Base-by-base conservation (phyloP, 2,329 filamentous ascomycete genomes). In the Phialocephala subalpina region DNA sequence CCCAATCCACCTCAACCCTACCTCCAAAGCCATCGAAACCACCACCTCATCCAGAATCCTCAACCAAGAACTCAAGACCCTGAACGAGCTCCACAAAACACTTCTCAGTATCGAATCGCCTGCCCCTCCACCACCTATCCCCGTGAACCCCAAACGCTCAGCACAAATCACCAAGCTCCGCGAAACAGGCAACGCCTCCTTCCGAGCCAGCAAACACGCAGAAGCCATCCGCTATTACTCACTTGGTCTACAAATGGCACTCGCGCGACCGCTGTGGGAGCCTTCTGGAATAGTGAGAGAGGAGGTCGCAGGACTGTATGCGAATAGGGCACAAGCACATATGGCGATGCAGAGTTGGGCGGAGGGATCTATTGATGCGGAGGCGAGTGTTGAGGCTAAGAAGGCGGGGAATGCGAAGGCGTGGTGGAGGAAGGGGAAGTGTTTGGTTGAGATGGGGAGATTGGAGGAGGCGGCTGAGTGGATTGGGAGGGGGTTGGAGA, bases 141-240 rank as follows among this genome's bases (percentile, higher is more conserved):
- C 94, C 66, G 90, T 97, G 68, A 97, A 97, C 83, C 94, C 93
- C 60, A 97, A 97, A 82, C 93, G 95, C 76, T 90, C 87, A 71
- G 93, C 92, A 40, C 89, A 94, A 77, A 92, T 99, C 80, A 88
- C 85, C 80, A 98, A 98, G 82, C 89, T 98, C 71, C 92, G 94
- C 77, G 96, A 98, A 78, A 87, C 86, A 64, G 95, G 93, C 74
- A 97, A 97, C 83, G 82, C 82, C 65, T 88, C 92, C 73, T 95
- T 92, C 84, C 91, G 93, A 79, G 94, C 95, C 80, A 86, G 86
- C 73, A 86, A 88, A 72, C 88, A 91, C 81, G 80, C 80, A 63
- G 93, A 97, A 62, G 95, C 95, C 3, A 84, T 93, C 72, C 90
- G 89, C 72, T 86, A 94, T 72, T 97, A 98, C 83, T 87, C 86